Percentiles rank a stretch among this genome's conserved stretches.
phyloP scores from a whole-genome alignment of 805 yeast species.

The Teunomyces aglyptinius region DNA sequence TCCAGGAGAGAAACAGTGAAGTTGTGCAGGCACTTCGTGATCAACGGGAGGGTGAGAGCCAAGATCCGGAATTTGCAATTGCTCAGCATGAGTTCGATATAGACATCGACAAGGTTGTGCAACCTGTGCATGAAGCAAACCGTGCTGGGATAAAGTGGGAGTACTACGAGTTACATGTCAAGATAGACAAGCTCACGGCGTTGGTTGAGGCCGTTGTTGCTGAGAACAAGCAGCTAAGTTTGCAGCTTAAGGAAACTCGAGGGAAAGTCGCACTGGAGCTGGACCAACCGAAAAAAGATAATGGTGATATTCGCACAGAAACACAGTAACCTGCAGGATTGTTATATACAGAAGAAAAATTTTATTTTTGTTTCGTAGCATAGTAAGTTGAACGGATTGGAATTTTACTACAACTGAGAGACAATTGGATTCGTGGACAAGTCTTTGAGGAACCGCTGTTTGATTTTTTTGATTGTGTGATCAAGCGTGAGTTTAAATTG shows the following conservation, averaged over 20 bases:
- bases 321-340: neutral
- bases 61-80: constrained; percentile 67
- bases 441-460: too few species aligned
- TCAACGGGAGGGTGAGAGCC: constrained; percentile 62
- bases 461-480: neutral
- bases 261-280: neutral
- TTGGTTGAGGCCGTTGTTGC: constrained; percentile 39
- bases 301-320: neutral
- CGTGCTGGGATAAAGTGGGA: constrained; percentile 64
- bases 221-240: constrained; percentile 21
- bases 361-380: neutral
- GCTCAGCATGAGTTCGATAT: constrained; percentile 49
- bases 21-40: constrained; percentile 36
- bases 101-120: constrained; percentile 49
- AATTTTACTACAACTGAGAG: neutral
- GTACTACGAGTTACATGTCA: constrained; percentile 50
- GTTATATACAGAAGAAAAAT: neutral
- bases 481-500: neutral
- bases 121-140: constrained; percentile 59
- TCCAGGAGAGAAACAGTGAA: constrained; percentile 39
- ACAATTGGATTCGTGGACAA: neutral
- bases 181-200: constrained; percentile 46
- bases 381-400: neutral
- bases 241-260: neutral
- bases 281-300: neutral